Evolutionary conservation across 768 basidiomycete genomes (phyloP).

Genomic region (Termitomyces sp.): DNA sequence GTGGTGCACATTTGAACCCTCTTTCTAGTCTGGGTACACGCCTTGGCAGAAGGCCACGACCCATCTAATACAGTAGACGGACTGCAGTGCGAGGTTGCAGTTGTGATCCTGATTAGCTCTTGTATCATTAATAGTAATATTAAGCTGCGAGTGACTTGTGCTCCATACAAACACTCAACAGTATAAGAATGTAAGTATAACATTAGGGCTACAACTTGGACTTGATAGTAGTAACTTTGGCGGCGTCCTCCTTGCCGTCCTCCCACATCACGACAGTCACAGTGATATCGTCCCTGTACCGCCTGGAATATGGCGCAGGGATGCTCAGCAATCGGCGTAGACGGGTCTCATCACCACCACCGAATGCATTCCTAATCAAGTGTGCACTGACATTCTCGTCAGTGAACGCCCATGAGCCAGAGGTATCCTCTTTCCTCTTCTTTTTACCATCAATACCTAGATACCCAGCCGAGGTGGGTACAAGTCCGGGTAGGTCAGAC

Average conservation of each 20-base stretch:
- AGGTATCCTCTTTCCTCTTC: conserved; percentile 33
- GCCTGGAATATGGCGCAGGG: conserved; percentile 74
- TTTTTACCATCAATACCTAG: conserved; percentile 65
- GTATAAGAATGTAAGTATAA: neutral
- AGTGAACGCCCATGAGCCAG: conserved; percentile 72
- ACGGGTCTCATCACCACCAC: conserved; percentile 65
- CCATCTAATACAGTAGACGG: conserved; percentile 10
- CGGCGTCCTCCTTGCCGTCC: conserved; percentile 49
- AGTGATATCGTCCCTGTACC: conserved; percentile 82
- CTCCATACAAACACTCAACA: conserved; percentile 1
- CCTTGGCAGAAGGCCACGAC: conserved; percentile 15
- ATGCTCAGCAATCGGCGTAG: conserved; percentile 74
- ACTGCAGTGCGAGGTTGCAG: neutral
- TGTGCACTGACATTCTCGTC: conserved; percentile 81
- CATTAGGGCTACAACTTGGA: conserved; percentile 41
- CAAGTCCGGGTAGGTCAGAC: conserved; percentile 49
- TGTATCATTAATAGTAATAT: conserved; percentile 18
- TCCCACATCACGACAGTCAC: conserved; percentile 89
- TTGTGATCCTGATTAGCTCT: conserved; percentile 4
- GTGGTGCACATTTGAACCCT: conserved; percentile 15
- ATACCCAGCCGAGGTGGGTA: conserved; percentile 55
- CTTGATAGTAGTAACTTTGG: conserved; percentile 40
- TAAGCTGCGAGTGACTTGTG: conserved; percentile 5
- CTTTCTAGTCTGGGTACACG: conserved; percentile 11
- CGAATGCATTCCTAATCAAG: conserved; percentile 88